phyloP scores from a whole-genome alignment of 2,329 filamentous ascomycete genomes.

The Diaporthe citriasiana region DNA sequence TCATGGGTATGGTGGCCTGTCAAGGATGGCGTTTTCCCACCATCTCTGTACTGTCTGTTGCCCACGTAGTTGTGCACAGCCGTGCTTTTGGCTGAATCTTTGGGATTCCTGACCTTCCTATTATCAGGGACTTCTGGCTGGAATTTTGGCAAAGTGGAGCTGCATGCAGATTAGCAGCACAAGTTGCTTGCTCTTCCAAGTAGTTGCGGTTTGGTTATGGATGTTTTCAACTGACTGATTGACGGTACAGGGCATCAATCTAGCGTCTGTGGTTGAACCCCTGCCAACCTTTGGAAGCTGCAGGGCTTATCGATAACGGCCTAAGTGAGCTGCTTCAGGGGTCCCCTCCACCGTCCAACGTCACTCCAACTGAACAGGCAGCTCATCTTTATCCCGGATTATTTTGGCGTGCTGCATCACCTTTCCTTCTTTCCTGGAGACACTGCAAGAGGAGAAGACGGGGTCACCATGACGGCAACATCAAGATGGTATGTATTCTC shows the following conservation, averaged over 20 bases:
- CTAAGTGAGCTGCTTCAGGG: constrained; percentile 29
- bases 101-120: background rate
- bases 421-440: constrained; percentile 3
- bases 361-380: constrained; percentile 13
- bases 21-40: background rate
- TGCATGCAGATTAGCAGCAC: no score
- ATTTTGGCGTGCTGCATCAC: background rate
- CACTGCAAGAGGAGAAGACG: background rate
- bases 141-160: background rate
- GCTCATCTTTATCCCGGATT: background rate
- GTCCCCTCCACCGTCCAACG: constrained; percentile 25
- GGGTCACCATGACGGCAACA: constrained; percentile 34
- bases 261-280: background rate
- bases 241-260: background rate
- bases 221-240: background rate
- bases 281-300: background rate
- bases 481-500: constrained; percentile 52
- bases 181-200: background rate
- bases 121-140: background rate
- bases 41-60: background rate
- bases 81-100: background rate
- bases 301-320: constrained; percentile 42
- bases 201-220: background rate
- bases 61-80: background rate
- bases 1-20: background rate